Base-by-base conservation (phyloP, 202 grass and related monocot species). In the Dendrocalamus latiflorus region DNA sequence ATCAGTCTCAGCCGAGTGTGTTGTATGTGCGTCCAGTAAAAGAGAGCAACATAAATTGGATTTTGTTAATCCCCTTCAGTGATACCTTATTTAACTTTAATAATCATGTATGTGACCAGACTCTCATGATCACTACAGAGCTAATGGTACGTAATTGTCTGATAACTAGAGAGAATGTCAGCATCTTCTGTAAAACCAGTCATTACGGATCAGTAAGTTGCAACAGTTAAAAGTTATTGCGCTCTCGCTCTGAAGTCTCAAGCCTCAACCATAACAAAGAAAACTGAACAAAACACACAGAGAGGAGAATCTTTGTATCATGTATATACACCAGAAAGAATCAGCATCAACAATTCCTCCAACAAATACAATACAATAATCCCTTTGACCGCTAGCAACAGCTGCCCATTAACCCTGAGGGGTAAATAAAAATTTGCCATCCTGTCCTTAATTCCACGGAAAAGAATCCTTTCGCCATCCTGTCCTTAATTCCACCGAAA, bases 261-360 rank as follows among this genome's bases (percentile, higher is more conserved):
- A 33, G 54, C n/a, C n/a, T 58, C 1, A 13, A 54, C 20, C 30
- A 41, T 11, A 48, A 38, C 80, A n/a, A 50, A 49, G 20, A 20
- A 65, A 51, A 14, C 49, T 14, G 30, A 39, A 26, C 43, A 63
- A 30, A 62, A 33, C 26, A 16, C 14, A 30, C n/a, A 34, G 16
- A 48, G 18, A 36, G 26, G 8, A 61, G 26, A 66, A 64, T 63
- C 43, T 78, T 7, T 51, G 43, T 84, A 62, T 49, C 7, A 30
- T 56, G 6, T 58, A 81, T 85, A 8, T 89, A 72, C 71, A 89
- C 41, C 38, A 58, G 77, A 85, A 89, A 67, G 70, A 89, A 89
- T 85, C 33, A 50, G 5, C 34, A 53, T 22, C 30, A 62, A 42
- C n/a, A n/a, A n/a, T n/a, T n/a, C n/a, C n/a, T n/a, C n/a, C n/a